phyloP scores from a whole-genome alignment of 164 flowering plant species.

The Chloranthus sessilifolius region DNA sequence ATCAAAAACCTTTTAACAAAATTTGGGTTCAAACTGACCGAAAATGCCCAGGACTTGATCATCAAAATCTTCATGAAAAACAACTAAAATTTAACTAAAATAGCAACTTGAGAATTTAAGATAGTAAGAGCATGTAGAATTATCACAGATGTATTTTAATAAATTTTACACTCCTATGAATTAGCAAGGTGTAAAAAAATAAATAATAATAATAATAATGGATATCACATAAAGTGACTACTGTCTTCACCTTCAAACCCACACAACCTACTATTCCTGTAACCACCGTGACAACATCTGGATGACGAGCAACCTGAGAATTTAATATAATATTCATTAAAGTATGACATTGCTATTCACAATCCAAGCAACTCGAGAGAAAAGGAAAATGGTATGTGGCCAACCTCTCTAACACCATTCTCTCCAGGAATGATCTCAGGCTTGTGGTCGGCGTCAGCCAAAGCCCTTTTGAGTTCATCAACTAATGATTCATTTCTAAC shows the following conservation, averaged over 20 bases:
- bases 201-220: no score
- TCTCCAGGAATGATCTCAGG: conserved; percentile 97
- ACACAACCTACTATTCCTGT: conserved; percentile 99
- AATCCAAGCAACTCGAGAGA: conserved; percentile 5
- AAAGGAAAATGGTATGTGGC: neutral
- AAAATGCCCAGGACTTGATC: no score
- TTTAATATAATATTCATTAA: neutral
- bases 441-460: conserved; percentile 69
- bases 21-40: no score
- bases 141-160: no score
- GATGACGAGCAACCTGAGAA: conserved; percentile 93
- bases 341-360: neutral
- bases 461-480: conserved; percentile 79
- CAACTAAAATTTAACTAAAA: no score
- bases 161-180: no score
- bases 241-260: conserved; percentile 66
- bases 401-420: conserved; percentile 84
- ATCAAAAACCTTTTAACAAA: no score
- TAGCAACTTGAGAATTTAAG: no score
- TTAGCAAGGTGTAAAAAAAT: no score
- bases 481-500: conserved; percentile 70
- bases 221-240: neutral
- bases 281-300: conserved; percentile 93
- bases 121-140: no score
- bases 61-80: no score